phyloP scores from a whole-genome alignment of 768 basidiomycete genomes.

The Tylopilus intermedius region DNA sequence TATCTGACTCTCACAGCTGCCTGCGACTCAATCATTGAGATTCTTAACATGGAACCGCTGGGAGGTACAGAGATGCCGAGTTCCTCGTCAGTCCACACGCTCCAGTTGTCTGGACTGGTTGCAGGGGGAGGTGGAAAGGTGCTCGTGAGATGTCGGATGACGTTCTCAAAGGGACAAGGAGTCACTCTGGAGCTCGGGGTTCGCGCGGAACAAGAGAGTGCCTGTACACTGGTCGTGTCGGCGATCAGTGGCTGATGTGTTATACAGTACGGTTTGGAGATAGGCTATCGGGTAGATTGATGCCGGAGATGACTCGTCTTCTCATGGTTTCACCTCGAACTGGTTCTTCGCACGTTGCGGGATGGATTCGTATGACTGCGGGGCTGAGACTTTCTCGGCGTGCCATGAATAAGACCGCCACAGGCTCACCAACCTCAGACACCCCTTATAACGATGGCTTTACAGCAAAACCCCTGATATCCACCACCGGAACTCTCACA shows the following conservation, averaged over 20 bases:
- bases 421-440: background rate
- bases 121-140: constrained; percentile 95
- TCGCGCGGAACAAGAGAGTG: constrained; percentile 85
- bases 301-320: constrained; percentile 3
- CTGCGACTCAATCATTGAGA: constrained; percentile 92
- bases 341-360: background rate
- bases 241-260: constrained; percentile 71
- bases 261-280: background rate
- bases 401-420: constrained; percentile 7
- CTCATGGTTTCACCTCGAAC: constrained; percentile 12
- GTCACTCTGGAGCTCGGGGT: constrained; percentile 91
- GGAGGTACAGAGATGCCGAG: constrained; percentile 84
- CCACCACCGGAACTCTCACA: background rate
- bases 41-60: constrained; percentile 94
- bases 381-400: constrained; percentile 2
- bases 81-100: constrained; percentile 84
- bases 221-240: constrained; percentile 80
- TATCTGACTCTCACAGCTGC: constrained; percentile 55
- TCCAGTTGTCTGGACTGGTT: constrained; percentile 89
- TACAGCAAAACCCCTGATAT: background rate
- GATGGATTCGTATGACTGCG: background rate
- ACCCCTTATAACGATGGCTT: constrained; percentile 5
- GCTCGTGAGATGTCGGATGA: constrained; percentile 92
- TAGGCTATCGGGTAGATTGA: constrained; percentile 9
- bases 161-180: constrained; percentile 81